phyloP scores from a whole-genome alignment of 176 grass and related monocot species.

The Triticum turgidum region DNA sequence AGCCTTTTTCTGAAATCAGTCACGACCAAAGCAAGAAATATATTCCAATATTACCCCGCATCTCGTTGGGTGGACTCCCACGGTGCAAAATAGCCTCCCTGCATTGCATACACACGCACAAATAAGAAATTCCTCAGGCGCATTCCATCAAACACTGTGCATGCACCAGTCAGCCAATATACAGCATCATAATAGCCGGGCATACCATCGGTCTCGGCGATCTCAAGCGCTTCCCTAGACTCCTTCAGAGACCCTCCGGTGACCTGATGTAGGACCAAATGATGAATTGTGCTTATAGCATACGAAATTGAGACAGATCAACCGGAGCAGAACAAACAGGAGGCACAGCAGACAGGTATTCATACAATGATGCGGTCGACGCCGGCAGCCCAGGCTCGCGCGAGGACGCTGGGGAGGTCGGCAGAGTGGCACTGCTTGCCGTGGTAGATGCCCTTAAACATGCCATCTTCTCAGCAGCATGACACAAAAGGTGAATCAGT shows the following conservation, averaged over 20 bases:
- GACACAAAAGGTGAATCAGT: background rate
- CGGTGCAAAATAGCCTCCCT: conserved; percentile 91
- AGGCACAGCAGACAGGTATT: background rate
- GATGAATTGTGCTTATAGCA: background rate
- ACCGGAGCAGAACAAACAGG: background rate
- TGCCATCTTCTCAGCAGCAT: conserved; percentile 58
- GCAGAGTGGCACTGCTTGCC: conserved; percentile 78
- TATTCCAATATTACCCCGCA: conserved; percentile 53
- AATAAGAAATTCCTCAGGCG: conserved; percentile 10
- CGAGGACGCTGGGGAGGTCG: conserved; percentile 70
- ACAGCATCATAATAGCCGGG: background rate
- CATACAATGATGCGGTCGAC: conserved; percentile 86
- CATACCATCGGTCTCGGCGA: conserved; percentile 85
- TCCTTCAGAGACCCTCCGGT: conserved; percentile 88
- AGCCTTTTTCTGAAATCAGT: background rate
- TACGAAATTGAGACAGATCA: background rate
- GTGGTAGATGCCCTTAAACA: conserved; percentile 98
- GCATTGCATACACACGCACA: conserved; percentile 10
- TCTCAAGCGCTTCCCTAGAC: conserved; percentile 81
- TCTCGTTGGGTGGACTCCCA: conserved; percentile 94
- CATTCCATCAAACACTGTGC: conserved; percentile 53
- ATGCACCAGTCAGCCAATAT: background rate
- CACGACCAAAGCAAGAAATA: background rate
- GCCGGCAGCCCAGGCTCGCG: conserved; percentile 81
- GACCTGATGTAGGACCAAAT: conserved; percentile 40